Evolutionary conservation across 805 yeast genomes (phyloP).

Genomic region (Tanozyma kutaoensis): DNA sequence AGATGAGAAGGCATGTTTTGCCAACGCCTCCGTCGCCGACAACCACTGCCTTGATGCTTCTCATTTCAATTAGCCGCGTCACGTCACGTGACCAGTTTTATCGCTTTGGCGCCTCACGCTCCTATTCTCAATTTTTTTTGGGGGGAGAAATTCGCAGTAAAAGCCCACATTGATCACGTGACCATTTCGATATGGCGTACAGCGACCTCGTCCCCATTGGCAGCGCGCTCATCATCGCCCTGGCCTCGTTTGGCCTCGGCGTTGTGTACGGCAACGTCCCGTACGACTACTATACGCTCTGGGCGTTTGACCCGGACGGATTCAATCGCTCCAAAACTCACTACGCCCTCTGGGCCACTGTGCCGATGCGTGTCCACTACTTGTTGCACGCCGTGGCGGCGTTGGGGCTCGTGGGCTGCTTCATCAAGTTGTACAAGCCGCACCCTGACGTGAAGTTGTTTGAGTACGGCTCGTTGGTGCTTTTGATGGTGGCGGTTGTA

Average conservation of each 20-base stretch:
- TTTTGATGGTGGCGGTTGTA: constrained; percentile 58
- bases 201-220: constrained; percentile 34
- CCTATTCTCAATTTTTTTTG: no score
- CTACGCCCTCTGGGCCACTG: constrained; percentile 59
- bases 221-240: constrained; percentile 25
- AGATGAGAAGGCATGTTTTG: constrained; percentile 76
- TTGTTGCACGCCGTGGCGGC: constrained; percentile 47
- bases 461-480: constrained; percentile 78
- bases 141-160: neutral
- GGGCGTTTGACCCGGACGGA: constrained; percentile 39
- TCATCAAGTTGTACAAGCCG: constrained; percentile 80
- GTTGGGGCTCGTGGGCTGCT: constrained; percentile 60
- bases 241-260: constrained; percentile 74
- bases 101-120: no score
- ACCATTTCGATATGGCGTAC: no score
- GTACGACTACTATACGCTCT: constrained; percentile 67
- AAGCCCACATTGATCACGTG: no score
- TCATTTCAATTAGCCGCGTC: no score
- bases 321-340: constrained; percentile 56
- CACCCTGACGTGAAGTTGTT: constrained; percentile 70
- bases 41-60: constrained; percentile 83
- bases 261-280: constrained; percentile 67
- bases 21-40: constrained; percentile 97
- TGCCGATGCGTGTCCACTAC: constrained; percentile 47
- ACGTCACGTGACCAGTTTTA: no score